These are phyloP conservation scores for Puya raimondii DNA, from an alignment of 176 grass and related monocot species.

Conservation along the genomic window DNA sequence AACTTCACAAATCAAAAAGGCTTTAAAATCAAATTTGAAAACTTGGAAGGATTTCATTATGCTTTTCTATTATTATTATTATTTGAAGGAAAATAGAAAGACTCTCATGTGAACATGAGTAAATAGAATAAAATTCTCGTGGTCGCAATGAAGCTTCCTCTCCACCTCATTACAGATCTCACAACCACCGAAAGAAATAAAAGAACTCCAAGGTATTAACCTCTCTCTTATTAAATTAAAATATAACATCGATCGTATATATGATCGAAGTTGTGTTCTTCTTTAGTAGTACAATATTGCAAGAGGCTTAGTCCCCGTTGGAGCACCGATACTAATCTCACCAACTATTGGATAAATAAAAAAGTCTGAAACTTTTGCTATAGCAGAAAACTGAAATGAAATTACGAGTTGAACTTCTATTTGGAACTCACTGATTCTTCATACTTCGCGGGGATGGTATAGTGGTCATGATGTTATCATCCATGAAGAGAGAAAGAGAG, in stretches of 20 bases:
- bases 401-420: not conserved
- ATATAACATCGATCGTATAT: not conserved
- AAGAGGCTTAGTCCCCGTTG: not conserved
- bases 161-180: not conserved
- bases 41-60: not conserved
- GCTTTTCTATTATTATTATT: not conserved
- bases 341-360: too few species aligned
- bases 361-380: too few species aligned
- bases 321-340: not conserved
- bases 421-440: too few species aligned
- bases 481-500: too few species aligned
- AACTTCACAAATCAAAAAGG: too few species aligned
- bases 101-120: not conserved
- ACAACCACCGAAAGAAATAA: not conserved
- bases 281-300: not conserved
- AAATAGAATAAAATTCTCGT: not conserved
- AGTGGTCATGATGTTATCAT: too few species aligned
- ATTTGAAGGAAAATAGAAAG: not conserved
- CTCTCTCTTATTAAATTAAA: not conserved
- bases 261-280: not conserved
- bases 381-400: not conserved
- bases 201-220: not conserved
- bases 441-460: too few species aligned
- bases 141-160: not conserved
- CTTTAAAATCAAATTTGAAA: not conserved